A percentile compares a stretch with the other conserved stretches of the same genome.
These are phyloP conservation scores for Picea sitchensis DNA, from an alignment of 75 land plant genomes.

Conservation along the genomic window DNA sequence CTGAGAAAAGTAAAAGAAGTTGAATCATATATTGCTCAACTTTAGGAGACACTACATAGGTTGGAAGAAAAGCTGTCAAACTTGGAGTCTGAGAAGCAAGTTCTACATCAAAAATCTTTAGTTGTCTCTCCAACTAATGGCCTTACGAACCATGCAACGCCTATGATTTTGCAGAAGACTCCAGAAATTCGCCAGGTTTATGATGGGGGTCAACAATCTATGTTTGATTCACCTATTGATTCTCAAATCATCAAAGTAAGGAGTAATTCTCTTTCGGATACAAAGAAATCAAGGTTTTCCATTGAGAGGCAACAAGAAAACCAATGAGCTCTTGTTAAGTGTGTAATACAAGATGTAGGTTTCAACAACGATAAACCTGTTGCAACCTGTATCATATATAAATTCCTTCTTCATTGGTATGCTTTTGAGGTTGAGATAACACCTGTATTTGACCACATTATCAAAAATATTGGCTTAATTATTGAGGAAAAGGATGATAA, in stretches of 20 bases:
- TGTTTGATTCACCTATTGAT: slow-evolving; percentile 57
- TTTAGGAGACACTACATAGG: slow-evolving; percentile 74
- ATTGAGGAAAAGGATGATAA: slow-evolving; percentile 73
- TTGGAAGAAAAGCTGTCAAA: slow-evolving; percentile 83
- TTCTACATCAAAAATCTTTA: slow-evolving; percentile 70
- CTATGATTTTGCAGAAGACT: slow-evolving; percentile 32
- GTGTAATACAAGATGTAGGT: slow-evolving; percentile 86
- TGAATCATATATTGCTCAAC: slow-evolving; percentile 47
- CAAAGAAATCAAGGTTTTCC: slow-evolving; percentile 47
- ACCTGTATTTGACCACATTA: slow-evolving; percentile 76
- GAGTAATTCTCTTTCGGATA: slow-evolving; percentile 47
- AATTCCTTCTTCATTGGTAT: slow-evolving; percentile 81
- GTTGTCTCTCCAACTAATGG: slow-evolving; percentile 46
- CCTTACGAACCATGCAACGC: slow-evolving; percentile 22
- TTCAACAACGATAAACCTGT: slow-evolving; percentile 86
- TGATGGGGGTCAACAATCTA: slow-evolving; percentile 29
- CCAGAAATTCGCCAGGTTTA: slow-evolving; percentile 28
- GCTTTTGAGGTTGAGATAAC: slow-evolving; percentile 96
- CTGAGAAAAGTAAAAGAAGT: slow-evolving; percentile 53
- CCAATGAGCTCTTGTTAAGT: slow-evolving; percentile 63
- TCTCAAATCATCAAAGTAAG: slow-evolving; percentile 41
- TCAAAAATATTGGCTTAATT: slow-evolving; percentile 74
- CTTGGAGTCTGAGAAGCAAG: slow-evolving; percentile 85
- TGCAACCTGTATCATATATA: slow-evolving; percentile 90
- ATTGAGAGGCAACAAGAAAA: slow-evolving; percentile 89